Percentiles rank a stretch among this genome's conserved stretches.
These are phyloP conservation scores for Leccinum boreale DNA, from an alignment of 768 basidiomycete species.

Conservation along the genomic window DNA sequence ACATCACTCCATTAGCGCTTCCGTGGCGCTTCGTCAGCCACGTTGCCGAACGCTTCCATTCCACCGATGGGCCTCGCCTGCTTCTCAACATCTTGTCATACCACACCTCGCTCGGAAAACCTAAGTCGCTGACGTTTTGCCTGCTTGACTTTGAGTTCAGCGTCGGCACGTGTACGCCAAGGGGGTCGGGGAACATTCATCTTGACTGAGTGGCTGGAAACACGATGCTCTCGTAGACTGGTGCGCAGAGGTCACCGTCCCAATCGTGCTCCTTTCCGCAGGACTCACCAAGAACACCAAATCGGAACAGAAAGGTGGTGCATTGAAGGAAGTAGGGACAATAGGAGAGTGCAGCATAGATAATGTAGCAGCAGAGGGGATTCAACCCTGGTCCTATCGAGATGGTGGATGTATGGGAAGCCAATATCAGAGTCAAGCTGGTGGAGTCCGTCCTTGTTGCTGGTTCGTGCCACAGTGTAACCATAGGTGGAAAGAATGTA, in stretches of 20 bases:
- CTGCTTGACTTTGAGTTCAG: too few relatives aligned
- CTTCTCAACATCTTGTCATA: background rate
- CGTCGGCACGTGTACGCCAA: slow-evolving; percentile 35
- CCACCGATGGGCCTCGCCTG: background rate
- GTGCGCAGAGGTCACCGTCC: slow-evolving; percentile 66
- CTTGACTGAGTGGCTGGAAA: slow-evolving; percentile 71
- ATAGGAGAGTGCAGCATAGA: slow-evolving; percentile 49
- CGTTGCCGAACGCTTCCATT: background rate
- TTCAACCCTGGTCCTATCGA: background rate
- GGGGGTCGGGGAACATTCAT: slow-evolving; percentile 72
- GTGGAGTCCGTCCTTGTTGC: background rate
- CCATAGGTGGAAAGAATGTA: too few relatives aligned
- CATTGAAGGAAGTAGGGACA: slow-evolving; percentile 53
- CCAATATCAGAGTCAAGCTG: background rate
- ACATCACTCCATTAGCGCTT: too few relatives aligned
- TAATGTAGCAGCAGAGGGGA: too few relatives aligned
- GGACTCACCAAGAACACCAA: slow-evolving; percentile 63
- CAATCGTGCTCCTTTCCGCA: slow-evolving; percentile 69
- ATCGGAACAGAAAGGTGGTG: slow-evolving; percentile 30
- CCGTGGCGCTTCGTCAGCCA: too few relatives aligned
- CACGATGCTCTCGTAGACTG: too few relatives aligned
- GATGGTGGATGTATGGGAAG: background rate
- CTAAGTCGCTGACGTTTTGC: too few relatives aligned
- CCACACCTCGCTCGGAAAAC: background rate
- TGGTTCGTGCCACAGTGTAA: too few relatives aligned